phyloP scores from a whole-genome alignment of 108 stramenopile species.

The Aurantiochytrium sp. region DNA sequence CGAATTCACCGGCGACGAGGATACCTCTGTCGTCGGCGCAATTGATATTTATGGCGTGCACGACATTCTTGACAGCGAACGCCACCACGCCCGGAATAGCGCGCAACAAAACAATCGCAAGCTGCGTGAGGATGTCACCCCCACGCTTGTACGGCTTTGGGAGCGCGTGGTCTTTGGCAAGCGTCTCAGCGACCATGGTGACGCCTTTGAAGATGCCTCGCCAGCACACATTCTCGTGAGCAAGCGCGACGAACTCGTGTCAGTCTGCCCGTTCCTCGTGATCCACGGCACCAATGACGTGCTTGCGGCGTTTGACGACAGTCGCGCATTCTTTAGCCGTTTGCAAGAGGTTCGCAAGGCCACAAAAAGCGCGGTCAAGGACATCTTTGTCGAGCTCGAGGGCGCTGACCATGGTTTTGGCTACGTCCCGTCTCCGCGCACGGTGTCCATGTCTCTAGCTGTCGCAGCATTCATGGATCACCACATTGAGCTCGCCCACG shows the following conservation, averaged over 20 bases:
- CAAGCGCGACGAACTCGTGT: background rate
- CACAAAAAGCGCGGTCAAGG: background rate
- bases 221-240: background rate
- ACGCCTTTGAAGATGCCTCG: background rate
- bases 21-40: background rate
- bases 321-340: background rate
- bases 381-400: background rate
- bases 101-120: background rate
- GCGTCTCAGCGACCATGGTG: background rate
- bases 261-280: background rate
- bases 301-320: background rate
- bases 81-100: background rate
- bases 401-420: background rate
- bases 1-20: background rate
- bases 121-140: background rate
- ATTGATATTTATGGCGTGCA: slow-evolving; percentile 18
- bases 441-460: background rate
- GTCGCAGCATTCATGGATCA: background rate
- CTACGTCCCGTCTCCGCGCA: background rate
- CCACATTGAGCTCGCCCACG: background rate
- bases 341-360: background rate
- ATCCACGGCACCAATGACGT: slow-evolving; percentile 5
- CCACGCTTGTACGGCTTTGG: background rate
- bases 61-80: background rate
- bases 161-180: slow-evolving; percentile 3